Evolutionary conservation across 331 rosid species (phyloP), one percentile per base, ranked within the genome.

Genomic region (Malus hybrid): DNA sequence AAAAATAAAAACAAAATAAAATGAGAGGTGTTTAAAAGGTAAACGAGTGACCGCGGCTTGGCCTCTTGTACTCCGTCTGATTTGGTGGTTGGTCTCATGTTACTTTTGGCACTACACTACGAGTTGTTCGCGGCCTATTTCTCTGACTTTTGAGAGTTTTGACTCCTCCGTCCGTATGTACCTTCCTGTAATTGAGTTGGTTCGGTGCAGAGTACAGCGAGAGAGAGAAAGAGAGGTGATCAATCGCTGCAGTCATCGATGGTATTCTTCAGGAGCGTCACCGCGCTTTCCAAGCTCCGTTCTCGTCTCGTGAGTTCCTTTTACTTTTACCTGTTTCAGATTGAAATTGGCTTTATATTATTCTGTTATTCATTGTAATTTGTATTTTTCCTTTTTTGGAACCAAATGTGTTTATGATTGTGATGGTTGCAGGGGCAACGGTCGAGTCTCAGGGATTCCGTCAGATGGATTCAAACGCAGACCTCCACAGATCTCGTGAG

Each of bases 381-480:
- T 65, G 13, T 32, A 12, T 20, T 13, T 77, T 20, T 31, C 19
- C 36, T 73, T 66, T 39, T 74, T 33, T 29, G 57, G 69, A 62
- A 66, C 29, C 70, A 19, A 34, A 7, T 66, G 20, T 22, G 60
- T 4, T 78, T 31, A 33, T 15, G 48, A 46, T 44, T 50, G 69
- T 48, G 50, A 18, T 46, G 69, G 80, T 46, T 83, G 74, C 90
- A 95, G 97, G 89, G 91, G 39, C 96, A 92, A 69, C 93, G 88
- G 83, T 69, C 96, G 33, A 87, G 76, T 85, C 78, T 95, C 33
- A 83, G 87, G 14, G 82, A 86, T 76, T 89, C 96, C 32, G 93
- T 92, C 67, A 85, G 99, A 92, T 90, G 90, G 93, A 84, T 95
- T 59, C 99, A 95, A 79, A 82, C 85, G 34, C 96, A 81, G 80